Conservation (phyloP, 805 yeast species). For the Cyberlindnera amylophila region DNA sequence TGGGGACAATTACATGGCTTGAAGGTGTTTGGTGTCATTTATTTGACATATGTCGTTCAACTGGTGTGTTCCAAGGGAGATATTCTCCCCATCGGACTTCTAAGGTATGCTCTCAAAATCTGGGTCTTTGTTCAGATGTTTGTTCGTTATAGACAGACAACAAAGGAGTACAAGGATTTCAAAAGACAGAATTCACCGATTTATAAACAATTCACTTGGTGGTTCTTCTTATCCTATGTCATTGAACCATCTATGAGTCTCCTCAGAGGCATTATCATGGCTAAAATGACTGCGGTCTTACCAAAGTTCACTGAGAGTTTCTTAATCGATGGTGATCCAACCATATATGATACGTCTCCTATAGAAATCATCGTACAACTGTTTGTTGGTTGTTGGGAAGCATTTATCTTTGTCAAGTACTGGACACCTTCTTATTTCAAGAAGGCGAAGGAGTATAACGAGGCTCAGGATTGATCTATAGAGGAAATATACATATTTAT, state of each 20-base stretch:
- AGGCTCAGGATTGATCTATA: too few species aligned
- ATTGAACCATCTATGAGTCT: not conserved
- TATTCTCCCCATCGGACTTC: too few species aligned
- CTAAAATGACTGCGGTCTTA: too few species aligned
- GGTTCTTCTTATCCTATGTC: not conserved
- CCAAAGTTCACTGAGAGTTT: not conserved
- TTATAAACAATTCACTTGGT: not conserved
- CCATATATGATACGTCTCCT: not conserved
- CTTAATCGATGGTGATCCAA: not conserved
- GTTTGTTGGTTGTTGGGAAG: not conserved
- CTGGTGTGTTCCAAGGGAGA: too few species aligned
- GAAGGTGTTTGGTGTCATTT: not conserved
- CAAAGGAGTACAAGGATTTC: not conserved
- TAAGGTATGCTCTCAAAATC: too few species aligned
- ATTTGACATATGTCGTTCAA: not conserved
- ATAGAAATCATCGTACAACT: not conserved
- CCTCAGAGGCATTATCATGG: too few species aligned
- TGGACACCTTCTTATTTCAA: not conserved
- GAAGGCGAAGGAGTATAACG: not conserved
- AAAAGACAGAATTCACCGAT: not conserved
- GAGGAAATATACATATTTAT: too few species aligned
- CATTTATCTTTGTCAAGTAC: not conserved
- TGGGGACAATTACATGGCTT: not conserved
- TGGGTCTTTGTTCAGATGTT: not conserved
- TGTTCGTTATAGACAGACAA: not conserved